A percentile compares a stretch with the other conserved stretches of the same genome.
phyloP scores from a whole-genome alignment of 306 rosid genomes.

The Quercus cerris region DNA sequence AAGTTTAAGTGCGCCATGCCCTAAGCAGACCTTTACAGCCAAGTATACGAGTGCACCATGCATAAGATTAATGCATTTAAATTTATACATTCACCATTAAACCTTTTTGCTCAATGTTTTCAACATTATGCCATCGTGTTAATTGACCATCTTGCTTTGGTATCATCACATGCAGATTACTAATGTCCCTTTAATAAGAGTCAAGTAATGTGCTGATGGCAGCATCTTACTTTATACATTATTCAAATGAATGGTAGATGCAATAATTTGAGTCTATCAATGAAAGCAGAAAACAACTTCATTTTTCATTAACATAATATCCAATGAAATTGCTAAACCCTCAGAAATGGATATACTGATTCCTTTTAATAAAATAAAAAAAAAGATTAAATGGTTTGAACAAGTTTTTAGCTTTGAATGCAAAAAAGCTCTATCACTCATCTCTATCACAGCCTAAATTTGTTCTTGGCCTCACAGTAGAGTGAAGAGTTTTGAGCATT shows the following conservation, averaged over 20 bases:
- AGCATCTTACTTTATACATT: no score
- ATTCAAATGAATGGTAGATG: no score
- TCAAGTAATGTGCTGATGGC: not conserved
- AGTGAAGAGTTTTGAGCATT: no score
- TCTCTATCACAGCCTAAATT: no score
- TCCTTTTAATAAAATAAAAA: not conserved
- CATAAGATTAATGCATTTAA: no score
- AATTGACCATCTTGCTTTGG: not conserved
- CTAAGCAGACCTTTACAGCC: no score
- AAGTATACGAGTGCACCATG: no score
- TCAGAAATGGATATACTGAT: not conserved
- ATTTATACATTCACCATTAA: not conserved
- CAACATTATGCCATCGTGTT: not conserved
- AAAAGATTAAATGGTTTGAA: not conserved
- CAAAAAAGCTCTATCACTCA: no score
- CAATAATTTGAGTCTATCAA: not conserved
- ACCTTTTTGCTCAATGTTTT: not conserved
- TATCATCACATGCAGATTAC: not conserved
- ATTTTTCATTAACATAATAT: not conserved
- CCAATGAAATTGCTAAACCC: not conserved
- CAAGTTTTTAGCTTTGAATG: no score
- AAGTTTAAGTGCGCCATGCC: no score
- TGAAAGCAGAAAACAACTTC: slow-evolving; percentile 11
- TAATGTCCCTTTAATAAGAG: not conserved
- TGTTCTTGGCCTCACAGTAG: no score